phyloP scores from a whole-genome alignment of 305 asterid species.

The Fraxinus paxiana region DNA sequence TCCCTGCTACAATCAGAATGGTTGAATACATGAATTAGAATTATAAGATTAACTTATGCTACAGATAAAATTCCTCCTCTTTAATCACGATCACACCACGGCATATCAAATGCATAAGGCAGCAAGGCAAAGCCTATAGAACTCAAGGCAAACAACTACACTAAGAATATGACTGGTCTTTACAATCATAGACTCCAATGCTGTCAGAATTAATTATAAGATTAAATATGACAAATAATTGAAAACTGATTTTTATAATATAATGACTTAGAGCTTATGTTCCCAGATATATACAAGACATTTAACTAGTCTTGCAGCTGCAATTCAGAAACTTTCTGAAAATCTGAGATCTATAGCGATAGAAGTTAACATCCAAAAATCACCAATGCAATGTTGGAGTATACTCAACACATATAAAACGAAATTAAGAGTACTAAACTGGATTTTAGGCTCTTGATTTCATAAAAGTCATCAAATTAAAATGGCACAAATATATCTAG shows the following conservation, averaged over 20 bases:
- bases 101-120: conserved; percentile 7
- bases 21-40: background rate
- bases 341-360: too few species aligned
- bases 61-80: background rate
- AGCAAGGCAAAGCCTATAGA: background rate
- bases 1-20: background rate
- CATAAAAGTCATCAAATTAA: too few species aligned
- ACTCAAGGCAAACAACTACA: background rate
- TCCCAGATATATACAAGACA: background rate
- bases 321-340: too few species aligned
- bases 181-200: conserved; percentile 2
- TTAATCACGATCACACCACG: background rate
- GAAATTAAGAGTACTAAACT: too few species aligned
- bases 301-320: background rate
- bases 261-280: background rate
- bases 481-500: too few species aligned
- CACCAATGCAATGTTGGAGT: too few species aligned
- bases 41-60: background rate
- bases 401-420: too few species aligned
- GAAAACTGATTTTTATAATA: background rate
- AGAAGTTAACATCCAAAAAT: too few species aligned
- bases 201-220: conserved; percentile 3
- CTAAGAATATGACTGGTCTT: background rate
- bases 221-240: background rate
- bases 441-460: too few species aligned